Evolutionary conservation across 2,329 filamentous ascomycete genomes (phyloP), one percentile per base, ranked within the genome.

Genomic region (Xylaria sp.): DNA sequence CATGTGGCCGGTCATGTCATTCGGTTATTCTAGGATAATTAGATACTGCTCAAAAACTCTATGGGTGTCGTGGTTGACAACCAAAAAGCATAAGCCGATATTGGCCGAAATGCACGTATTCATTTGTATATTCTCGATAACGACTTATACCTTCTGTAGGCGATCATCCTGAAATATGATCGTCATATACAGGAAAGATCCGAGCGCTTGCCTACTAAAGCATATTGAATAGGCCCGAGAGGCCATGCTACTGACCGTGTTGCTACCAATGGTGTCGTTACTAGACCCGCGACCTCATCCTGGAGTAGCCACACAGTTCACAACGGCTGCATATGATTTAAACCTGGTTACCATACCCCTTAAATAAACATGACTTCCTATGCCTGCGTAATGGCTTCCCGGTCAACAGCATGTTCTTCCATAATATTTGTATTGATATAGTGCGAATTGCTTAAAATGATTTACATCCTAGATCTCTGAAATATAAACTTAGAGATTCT

Each of bases 71-170:
- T 51, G 2, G 46, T 49, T 15, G 20, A 49, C 11, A 49, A 26
- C 46, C 20, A 59, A 40, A 59, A n/a, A 61, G 53, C 7, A 63
- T 59, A 70, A 70, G 70, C 70, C 70, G 70, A 71, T 59, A 65
- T 66, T 69, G 71, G 66, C 65, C 67, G 71, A 69, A 61, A 58
- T 40, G 36, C 36, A 26, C 42, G 31, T 61, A 23, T 54, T 31
- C 6, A 44, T n/a, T 20, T 40, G 40, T 53, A 51, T 62, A 6
- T 59, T 20, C 67, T 71, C 66, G 63, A 67, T 57, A 64, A 62
- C 20, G 33, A 17, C 15, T 59, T 51, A 65, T 63, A 13, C 33
- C 46, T 65, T 54, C 48, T 53, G n/a, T 58, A 54, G 33, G 23
- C 13, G 53, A 4, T 33, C 56, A 40, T 59, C 65, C 13, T 62